phyloP scores from a whole-genome alignment of 2,329 filamentous ascomycete genomes.

The Didymella exigua region DNA sequence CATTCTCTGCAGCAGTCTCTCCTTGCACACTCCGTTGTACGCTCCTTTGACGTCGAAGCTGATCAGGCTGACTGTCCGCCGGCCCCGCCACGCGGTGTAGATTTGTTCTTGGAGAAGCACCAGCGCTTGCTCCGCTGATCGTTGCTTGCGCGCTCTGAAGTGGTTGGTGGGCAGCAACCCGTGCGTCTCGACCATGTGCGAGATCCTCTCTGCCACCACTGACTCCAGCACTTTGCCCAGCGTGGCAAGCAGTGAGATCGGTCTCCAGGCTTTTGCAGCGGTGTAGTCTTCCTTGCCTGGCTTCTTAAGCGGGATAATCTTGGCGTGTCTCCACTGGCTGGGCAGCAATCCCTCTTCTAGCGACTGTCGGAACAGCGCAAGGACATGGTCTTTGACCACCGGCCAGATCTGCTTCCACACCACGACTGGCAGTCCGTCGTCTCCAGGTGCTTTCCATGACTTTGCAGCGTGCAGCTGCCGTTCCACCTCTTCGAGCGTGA shows the following conservation, averaged over 20 bases:
- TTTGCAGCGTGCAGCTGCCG: not conserved
- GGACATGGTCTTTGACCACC: conserved; percentile 18
- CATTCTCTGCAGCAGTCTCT: not conserved
- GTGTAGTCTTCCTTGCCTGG: not conserved
- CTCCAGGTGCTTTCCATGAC: not conserved
- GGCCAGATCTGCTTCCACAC: conserved; percentile 20
- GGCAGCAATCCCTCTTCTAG: not conserved
- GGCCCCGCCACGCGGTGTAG: not conserved
- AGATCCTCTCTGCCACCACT: conserved; percentile 34
- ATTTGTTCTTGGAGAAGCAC: not conserved
- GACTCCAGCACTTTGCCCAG: conserved; percentile 28
- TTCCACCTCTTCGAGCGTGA: not conserved
- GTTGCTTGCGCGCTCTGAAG: not conserved
- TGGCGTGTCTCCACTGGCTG: not conserved
- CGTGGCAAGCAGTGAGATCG: conserved; percentile 6
- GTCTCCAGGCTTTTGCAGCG: not conserved
- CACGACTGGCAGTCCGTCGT: not conserved
- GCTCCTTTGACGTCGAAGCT: not conserved
- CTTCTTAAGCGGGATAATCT: not conserved
- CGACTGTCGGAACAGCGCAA: conserved; percentile 19
- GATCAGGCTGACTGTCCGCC: not conserved
- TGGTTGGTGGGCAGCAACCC: conserved; percentile 15
- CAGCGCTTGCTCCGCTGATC: not conserved
- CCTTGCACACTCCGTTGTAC: not conserved
- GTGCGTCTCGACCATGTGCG: conserved; percentile 31